A percentile compares a stretch with the other conserved stretches of the same genome.
These are phyloP conservation scores for Populus hybrid DNA, from an alignment of 441 rosid species.

Conservation along the genomic window DNA sequence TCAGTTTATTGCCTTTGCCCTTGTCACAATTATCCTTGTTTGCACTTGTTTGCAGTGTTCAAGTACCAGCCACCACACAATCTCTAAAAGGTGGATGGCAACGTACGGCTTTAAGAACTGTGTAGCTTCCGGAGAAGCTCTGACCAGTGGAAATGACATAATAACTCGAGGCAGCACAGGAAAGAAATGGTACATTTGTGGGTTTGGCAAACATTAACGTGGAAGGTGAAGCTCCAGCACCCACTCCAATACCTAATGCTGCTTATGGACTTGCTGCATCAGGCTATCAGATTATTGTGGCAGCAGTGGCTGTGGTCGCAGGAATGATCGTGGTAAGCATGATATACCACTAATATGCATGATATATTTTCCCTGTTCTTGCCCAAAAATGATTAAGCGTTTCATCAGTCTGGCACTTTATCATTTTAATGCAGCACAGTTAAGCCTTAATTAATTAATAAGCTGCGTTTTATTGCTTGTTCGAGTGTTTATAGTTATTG, in stretches of 20 bases:
- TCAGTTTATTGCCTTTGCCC: constrained; percentile 17
- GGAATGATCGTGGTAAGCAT: neutral
- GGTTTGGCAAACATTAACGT: constrained; percentile 26
- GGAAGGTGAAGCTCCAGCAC: neutral
- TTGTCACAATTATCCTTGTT: constrained; percentile 22
- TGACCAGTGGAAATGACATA: constrained; percentile 28
- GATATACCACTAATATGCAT: neutral
- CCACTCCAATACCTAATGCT: constrained; percentile 5
- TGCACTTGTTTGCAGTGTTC: constrained; percentile 34
- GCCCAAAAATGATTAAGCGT: neutral
- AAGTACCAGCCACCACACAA: constrained; percentile 22
- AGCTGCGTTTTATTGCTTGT: too few species aligned
- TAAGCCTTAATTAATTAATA: neutral
- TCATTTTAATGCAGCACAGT: neutral
- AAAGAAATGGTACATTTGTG: constrained; percentile 48
- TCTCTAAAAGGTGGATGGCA: constrained; percentile 30
- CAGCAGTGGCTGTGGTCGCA: neutral
- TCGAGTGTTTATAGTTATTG: too few species aligned
- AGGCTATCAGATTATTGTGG: constrained; percentile 7
- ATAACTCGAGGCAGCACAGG: constrained; percentile 24
- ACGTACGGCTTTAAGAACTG: constrained; percentile 30
- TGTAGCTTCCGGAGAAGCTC: neutral
- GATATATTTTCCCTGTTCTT: neutral
- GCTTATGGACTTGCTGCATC: neutral
- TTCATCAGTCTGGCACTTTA: neutral